phyloP scores from a whole-genome alignment of 148 eudicot genomes.

The Gaultheria prostrata region DNA sequence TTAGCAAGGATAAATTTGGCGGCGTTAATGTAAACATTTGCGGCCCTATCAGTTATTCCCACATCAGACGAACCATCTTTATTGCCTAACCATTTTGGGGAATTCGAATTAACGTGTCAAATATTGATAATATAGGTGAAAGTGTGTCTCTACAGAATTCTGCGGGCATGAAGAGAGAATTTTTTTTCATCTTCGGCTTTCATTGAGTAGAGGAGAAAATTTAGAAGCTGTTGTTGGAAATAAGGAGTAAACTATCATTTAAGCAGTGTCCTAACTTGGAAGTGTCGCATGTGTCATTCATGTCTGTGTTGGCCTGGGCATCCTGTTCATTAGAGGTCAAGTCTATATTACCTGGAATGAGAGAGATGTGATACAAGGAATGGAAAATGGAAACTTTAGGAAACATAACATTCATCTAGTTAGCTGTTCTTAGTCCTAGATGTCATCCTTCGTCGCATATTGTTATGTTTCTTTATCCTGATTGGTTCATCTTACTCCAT shows the following conservation, averaged over 20 bases:
- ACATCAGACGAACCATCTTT: background rate
- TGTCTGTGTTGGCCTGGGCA: background rate
- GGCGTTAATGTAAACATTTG: no score
- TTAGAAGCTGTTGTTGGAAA: conserved; percentile 3
- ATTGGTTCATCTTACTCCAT: conserved; percentile 14
- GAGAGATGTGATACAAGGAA: background rate
- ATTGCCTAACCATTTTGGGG: background rate
- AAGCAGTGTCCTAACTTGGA: background rate
- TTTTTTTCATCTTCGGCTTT: background rate
- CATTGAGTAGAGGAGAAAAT: background rate
- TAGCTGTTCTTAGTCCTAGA: background rate
- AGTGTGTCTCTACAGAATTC: background rate
- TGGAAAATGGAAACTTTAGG: conserved; percentile 1
- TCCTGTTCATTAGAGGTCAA: background rate
- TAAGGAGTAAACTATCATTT: background rate
- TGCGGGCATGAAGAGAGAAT: background rate
- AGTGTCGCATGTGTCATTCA: background rate
- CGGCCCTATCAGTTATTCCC: no score
- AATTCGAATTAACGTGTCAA: background rate
- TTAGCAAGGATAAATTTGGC: no score
- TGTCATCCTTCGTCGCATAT: background rate
- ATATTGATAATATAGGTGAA: background rate
- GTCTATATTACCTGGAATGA: background rate
- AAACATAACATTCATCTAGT: background rate
- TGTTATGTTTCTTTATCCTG: background rate